A percentile compares a stretch with the other conserved stretches of the same genome.
phyloP scores from a whole-genome alignment of 1,139 yeast genomes.

The Taphrina sp. region DNA sequence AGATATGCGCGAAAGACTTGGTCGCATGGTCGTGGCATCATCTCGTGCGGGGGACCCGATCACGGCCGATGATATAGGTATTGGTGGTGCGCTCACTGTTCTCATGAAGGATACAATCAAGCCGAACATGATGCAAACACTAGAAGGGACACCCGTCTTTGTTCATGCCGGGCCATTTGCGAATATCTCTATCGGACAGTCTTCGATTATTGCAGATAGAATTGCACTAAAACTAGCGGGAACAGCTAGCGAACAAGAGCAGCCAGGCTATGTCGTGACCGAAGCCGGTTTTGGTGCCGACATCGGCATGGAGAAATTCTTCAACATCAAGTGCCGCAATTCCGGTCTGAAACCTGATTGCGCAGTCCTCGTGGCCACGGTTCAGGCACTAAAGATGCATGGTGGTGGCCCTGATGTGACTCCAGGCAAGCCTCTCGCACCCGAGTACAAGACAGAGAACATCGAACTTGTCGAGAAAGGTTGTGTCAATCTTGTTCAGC shows the following conservation, averaged over 20 bases:
- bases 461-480: conserved; percentile 79
- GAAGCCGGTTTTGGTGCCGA: conserved; percentile 99
- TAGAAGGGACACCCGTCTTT: conserved; percentile 97
- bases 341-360: conserved; percentile 89
- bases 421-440: conserved; percentile 89
- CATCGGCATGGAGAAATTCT: conserved; percentile 98
- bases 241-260: conserved; percentile 58
- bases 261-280: conserved; percentile 88
- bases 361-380: conserved; percentile 94
- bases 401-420: conserved; percentile 99
- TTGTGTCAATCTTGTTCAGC: conserved; percentile 87
- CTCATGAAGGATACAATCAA: conserved; percentile 93
- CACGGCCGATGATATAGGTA: conserved; percentile 94
- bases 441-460: conserved; percentile 82
- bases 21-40: conserved; percentile 86
- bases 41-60: conserved; percentile 80
- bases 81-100: conserved; percentile 97
- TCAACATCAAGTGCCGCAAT: conserved; percentile 92
- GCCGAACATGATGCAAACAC: conserved; percentile 96
- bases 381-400: conserved; percentile 92
- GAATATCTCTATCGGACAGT: conserved; percentile 68
- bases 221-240: conserved; percentile 93
- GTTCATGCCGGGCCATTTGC: conserved; percentile 99
- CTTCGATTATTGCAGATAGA: conserved; percentile 87
- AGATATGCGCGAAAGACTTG: conserved; percentile 88